Base-by-base conservation (phyloP, 805 yeast species). In the Myxozyma monticola region DNA sequence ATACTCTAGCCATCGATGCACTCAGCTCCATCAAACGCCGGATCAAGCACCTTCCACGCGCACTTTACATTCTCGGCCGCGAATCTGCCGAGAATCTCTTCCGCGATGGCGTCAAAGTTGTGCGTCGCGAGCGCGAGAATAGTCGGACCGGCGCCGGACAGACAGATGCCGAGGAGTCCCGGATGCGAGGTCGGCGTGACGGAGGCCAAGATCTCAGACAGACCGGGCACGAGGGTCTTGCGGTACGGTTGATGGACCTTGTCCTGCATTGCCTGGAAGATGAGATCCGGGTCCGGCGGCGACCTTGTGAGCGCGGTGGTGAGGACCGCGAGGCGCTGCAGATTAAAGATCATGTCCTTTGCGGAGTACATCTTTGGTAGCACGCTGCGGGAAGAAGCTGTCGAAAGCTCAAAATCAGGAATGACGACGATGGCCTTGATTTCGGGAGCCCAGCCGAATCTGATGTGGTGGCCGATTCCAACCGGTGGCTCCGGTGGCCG, bases 81-180 rank as follows among this genome's bases (percentile, higher is more conserved):
- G 70, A 93, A 90, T 50, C 87, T 76, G 48, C 71, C 70, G 43
- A 88, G 76, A 56, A 93, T 89, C 45, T 82, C 86, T 4, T 68
- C 65, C 6, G 99, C 96, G 61, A 93, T 89, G 10, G 72, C 76
- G 6, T 89, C 96, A 61, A 82, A 93, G 67, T 88, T 86, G 17
- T 79, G 84, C 3, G 96, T 89, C 3, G 99, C 98, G 56, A 93
- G 76, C 36, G 96, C 95, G 57, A 93, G 73, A 49, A 93, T 90
- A 6, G 99, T 93, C 49, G 99, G 99, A 7, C 99, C 99, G 5
- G 99, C 99, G 45, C 99, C 99, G 24, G 96, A 85, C 51, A 93
- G 76, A 67, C 99, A 93, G 61, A 93, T 88, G 45, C 99, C 99
- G 51, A 93, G 76, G 41, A 90, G 75, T 2, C 97, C 97, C 1